These are phyloP conservation scores for Diaporthe citriasiana DNA, from an alignment of 2,329 filamentous ascomycete species.

Conservation along the genomic window DNA sequence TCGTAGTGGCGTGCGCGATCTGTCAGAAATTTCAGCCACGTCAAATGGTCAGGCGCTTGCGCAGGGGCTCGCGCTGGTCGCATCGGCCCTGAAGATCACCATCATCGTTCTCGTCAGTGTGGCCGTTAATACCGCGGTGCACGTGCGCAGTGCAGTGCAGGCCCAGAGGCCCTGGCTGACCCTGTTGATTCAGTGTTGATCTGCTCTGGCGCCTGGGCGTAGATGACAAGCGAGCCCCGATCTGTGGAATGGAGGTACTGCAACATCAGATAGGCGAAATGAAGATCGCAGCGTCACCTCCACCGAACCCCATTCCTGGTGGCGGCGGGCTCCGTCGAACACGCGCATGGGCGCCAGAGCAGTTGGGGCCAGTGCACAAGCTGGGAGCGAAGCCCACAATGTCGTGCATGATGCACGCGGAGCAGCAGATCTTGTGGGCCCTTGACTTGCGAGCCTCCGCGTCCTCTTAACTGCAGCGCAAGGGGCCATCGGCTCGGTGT, in stretches of 20 bases:
- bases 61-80: slow-evolving; percentile 25
- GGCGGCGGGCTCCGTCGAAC: slow-evolving; percentile 21
- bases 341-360: neutral
- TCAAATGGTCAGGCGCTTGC: slow-evolving; percentile 12
- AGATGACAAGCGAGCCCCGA: neutral
- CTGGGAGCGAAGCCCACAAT: slow-evolving; percentile 24
- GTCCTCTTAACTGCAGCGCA: slow-evolving; percentile 2
- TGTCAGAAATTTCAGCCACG: slow-evolving; percentile 17
- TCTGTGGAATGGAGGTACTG: slow-evolving; percentile 26
- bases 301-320: slow-evolving; percentile 20
- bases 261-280: slow-evolving; percentile 32
- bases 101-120: neutral
- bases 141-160: too few relatives aligned
- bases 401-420: slow-evolving; percentile 25
- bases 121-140: neutral
- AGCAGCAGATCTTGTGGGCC: slow-evolving; percentile 24
- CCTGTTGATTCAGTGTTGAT: neutral
- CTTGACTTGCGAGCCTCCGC: neutral
- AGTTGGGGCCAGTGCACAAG: neutral
- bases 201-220: neutral
- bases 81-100: slow-evolving; percentile 31
- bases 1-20: slow-evolving; percentile 17
- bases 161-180: neutral
- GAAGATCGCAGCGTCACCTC: slow-evolving; percentile 30
- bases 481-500: neutral